Evolutionary conservation across 345 rosid genomes (phyloP).

Genomic region (Clarkia xantiana): DNA sequence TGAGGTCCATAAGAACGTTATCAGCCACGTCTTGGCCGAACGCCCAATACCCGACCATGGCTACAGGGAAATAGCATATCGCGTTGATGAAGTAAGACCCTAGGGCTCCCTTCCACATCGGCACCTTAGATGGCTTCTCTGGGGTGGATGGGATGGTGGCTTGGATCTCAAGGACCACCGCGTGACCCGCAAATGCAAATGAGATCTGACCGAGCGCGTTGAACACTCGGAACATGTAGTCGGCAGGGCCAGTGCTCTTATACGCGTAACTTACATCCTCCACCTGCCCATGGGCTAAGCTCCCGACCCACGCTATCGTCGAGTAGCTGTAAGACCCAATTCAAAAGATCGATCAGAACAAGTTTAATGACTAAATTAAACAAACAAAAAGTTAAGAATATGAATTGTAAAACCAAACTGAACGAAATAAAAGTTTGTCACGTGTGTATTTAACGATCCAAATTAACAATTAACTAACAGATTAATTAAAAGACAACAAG

Average conservation of each 20-base stretch:
- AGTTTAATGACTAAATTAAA: too few relatives aligned
- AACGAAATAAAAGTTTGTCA: too few relatives aligned
- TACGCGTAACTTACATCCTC: slow-evolving; percentile 58
- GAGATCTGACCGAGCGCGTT: slow-evolving; percentile 80
- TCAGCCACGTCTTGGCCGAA: slow-evolving; percentile 76
- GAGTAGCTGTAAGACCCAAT: slow-evolving; percentile 51
- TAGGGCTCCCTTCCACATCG: slow-evolving; percentile 90
- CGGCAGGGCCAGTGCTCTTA: slow-evolving; percentile 29
- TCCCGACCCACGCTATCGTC: slow-evolving; percentile 83
- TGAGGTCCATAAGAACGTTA: slow-evolving; percentile 52
- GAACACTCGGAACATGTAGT: slow-evolving; percentile 55
- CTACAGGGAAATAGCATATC: slow-evolving; percentile 90
- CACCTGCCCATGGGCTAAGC: slow-evolving; percentile 42
- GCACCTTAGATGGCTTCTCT: slow-evolving; percentile 58
- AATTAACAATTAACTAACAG: too few relatives aligned
- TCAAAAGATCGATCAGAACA: too few relatives aligned
- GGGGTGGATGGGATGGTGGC: slow-evolving; percentile 91
- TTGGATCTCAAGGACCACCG: slow-evolving; percentile 83
- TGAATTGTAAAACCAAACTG: too few relatives aligned
- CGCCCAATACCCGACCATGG: slow-evolving; percentile 70
- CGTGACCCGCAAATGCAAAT: slow-evolving; percentile 87
- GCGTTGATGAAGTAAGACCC: slow-evolving; percentile 78
- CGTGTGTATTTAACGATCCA: too few relatives aligned
- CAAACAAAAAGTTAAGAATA: too few relatives aligned
- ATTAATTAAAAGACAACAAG: too few relatives aligned